These are phyloP conservation scores for Pseudogymnoascus sp. DNA, from an alignment of 2,329 filamentous ascomycete species.

Conservation along the genomic window DNA sequence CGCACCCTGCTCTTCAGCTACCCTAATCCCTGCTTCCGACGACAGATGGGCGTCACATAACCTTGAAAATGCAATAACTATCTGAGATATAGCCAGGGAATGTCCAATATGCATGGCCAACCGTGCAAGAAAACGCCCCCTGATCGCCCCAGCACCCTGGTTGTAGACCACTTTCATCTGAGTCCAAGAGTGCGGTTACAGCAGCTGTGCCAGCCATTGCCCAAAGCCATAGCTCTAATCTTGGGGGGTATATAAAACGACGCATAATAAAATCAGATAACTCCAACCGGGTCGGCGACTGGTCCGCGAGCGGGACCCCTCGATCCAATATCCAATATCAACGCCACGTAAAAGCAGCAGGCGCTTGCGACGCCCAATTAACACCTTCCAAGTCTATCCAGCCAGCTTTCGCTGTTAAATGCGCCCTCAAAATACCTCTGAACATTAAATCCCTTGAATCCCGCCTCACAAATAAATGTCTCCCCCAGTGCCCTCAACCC, in stretches of 20 bases:
- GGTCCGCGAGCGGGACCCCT: conserved; percentile 4
- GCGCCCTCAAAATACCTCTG: neutral
- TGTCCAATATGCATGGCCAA: neutral
- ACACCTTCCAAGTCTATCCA: conserved; percentile 1
- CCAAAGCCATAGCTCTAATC: conserved; percentile 1
- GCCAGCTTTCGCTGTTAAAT: neutral
- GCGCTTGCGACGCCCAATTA: conserved; percentile 5
- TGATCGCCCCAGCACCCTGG: conserved; percentile 7
- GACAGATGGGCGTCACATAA: neutral
- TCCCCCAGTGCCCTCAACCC: conserved; percentile 78
- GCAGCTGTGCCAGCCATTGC: neutral
- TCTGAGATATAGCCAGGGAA: neutral
- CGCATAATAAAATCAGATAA: conserved; percentile 5
- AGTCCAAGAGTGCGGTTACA: conserved; percentile 6
- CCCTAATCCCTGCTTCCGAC: conserved; percentile 3
- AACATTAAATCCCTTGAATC: neutral
- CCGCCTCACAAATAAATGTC: conserved; percentile 68
- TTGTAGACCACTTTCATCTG: conserved; percentile 6
- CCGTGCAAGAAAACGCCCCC: conserved; percentile 8
- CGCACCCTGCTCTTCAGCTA: conserved; percentile 8
- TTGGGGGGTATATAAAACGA: conserved; percentile 7
- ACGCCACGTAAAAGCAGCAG: neutral
- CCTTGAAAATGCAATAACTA: conserved; percentile 1
- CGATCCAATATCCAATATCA: conserved; percentile 4
- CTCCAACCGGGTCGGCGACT: conserved; percentile 6